Percentiles rank a stretch among this genome's conserved stretches.
phyloP scores from a whole-genome alignment of 2,329 filamentous ascomycete genomes.

The Colletotrichum australisinense region DNA sequence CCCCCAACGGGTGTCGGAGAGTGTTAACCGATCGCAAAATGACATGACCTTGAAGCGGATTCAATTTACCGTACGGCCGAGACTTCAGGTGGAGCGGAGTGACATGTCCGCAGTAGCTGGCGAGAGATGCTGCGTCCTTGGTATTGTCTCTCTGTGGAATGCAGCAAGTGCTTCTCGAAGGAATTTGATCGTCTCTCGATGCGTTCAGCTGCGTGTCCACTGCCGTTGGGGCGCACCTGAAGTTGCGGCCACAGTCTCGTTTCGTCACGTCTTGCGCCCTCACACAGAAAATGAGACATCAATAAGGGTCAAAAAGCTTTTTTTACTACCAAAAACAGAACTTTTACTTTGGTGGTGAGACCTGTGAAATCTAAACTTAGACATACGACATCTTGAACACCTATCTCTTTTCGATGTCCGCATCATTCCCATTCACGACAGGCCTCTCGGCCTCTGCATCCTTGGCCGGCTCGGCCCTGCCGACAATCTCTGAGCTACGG shows the following conservation, averaged over 20 bases:
- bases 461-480: slow-evolving; percentile 46
- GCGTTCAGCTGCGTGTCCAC: neutral
- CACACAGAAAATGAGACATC: neutral
- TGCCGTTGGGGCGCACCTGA: neutral
- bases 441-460: slow-evolving; percentile 34
- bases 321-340: neutral
- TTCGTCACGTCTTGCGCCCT: neutral
- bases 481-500: slow-evolving; percentile 63
- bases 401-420: slow-evolving; percentile 8
- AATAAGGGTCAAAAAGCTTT: neutral
- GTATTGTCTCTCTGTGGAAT: neutral
- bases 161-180: neutral
- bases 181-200: neutral
- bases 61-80: neutral
- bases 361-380: neutral
- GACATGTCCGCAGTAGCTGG: neutral
- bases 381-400: neutral
- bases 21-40: neutral
- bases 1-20: neutral
- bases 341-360: slow-evolving; percentile 9
- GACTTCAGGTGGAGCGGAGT: neutral
- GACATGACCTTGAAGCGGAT: too few relatives aligned
- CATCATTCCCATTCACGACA: slow-evolving; percentile 28
- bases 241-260: neutral
- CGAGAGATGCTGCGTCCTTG: neutral